Percentiles rank a stretch among this genome's conserved stretches.
Evolutionary conservation across 2,329 filamentous ascomycete species (phyloP).

Genomic region (Periconia macrospinosa): DNA sequence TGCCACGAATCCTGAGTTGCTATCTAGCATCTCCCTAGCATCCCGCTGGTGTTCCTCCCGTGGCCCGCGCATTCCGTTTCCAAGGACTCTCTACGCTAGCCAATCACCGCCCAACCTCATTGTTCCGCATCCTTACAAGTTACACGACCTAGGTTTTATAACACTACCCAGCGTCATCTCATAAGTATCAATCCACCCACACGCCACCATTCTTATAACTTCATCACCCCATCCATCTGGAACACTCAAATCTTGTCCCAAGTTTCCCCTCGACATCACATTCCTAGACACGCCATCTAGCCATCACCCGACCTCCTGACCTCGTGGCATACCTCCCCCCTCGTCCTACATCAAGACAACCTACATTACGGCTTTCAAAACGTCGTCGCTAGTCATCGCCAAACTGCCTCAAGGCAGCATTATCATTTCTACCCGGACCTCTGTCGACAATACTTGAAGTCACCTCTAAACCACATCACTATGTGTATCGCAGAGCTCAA

Average conservation of each 20-base stretch:
- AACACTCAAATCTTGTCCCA: slow-evolving; percentile 5
- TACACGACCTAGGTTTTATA: slow-evolving; percentile 8
- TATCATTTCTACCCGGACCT: slow-evolving; percentile 18
- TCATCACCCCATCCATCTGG: slow-evolving; percentile 8
- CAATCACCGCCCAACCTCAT: slow-evolving; percentile 30
- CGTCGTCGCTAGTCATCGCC: slow-evolving; percentile 19
- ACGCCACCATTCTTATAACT: slow-evolving; percentile 17
- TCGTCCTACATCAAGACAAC: slow-evolving; percentile 1
- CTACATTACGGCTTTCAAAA: slow-evolving; percentile 21
- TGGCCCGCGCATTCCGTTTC: slow-evolving; percentile 13
- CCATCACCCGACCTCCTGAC: slow-evolving; percentile 20
- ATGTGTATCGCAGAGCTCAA: slow-evolving; percentile 57
- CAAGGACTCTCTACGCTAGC: slow-evolving; percentile 15
- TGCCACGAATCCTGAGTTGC: slow-evolving; percentile 11
- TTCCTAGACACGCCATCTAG: slow-evolving; percentile 18
- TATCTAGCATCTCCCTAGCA: slow-evolving; percentile 17
- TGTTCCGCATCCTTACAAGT: slow-evolving; percentile 23
- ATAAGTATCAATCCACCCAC: slow-evolving; percentile 19
- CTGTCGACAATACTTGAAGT: slow-evolving; percentile 31
- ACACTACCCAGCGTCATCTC: neutral
- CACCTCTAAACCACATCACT: slow-evolving; percentile 8
- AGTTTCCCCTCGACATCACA: slow-evolving; percentile 3
- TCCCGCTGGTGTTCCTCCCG: neutral
- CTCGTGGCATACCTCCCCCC: slow-evolving; percentile 16
- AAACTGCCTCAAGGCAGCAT: slow-evolving; percentile 25